Evolutionary conservation across 2,329 filamentous ascomycete species (phyloP), one percentile per base, ranked within the genome.

Genomic region (Metarhizium humberi): DNA sequence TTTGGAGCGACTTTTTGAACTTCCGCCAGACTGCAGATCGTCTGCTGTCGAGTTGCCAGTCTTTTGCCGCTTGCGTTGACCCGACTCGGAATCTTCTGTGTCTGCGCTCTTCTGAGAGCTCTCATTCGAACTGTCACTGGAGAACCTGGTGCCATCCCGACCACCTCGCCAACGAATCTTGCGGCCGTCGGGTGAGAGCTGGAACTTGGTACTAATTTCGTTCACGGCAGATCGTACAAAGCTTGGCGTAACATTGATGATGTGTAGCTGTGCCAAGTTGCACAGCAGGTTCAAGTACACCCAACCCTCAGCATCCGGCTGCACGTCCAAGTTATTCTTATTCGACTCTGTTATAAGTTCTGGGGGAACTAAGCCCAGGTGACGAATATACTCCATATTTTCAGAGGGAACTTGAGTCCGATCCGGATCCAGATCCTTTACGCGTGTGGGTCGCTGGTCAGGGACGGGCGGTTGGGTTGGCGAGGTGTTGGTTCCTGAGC

Each of bases 181-280:
- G 52, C 85, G 82, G 0, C 89, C 88, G 62, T 94, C 90, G 0
- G 75, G 75, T 0, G 89, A 92, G 0, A 95, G 67, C 65, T 95
- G 88, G 52, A 95, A 85, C 62, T 87, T 88, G 20, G 80, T 79
- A 62, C 88, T 92, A 60, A 84, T 80, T 51, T 87, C 82, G 0
- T 76, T 73, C 1, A 95, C 77, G 0, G 90, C 87, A 40, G 81
- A 80, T 56, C 87, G 84, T 43, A 94, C 84, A 62, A 92, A 92
- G 32, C 86, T 83, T 0, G 85, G 78, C 0, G 90, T 91, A 1
- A 95, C 89, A 56, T 90, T 92, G 61, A 94, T 78, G 0, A 91
- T 92, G 63, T 95, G 90, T 18, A 95, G 73, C 69, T 95, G 90
- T 0, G 90, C 90, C 75, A 95, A 80, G 64, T 87, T 91, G 65